phyloP scores from a whole-genome alignment of 2,329 filamentous ascomycete species.

The Biscogniauxia mediterranea region DNA sequence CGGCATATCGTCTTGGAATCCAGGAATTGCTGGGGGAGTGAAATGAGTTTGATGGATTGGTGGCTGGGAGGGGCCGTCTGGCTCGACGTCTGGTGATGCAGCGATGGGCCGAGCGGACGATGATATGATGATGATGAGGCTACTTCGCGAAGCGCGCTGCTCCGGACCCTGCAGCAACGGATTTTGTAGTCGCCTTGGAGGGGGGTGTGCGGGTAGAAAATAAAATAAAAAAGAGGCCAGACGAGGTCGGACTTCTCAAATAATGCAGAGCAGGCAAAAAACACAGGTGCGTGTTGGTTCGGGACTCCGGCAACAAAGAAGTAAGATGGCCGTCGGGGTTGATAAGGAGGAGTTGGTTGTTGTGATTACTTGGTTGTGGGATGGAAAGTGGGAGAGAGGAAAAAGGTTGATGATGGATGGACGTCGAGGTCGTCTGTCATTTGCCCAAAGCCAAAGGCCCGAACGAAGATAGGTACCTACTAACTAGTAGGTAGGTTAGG shows the following conservation, averaged over 20 bases:
- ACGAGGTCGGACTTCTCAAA: slow-evolving; percentile 22
- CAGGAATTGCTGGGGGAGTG: slow-evolving; percentile 9
- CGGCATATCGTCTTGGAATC: slow-evolving; percentile 52
- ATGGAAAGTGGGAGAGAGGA: slow-evolving; percentile 7
- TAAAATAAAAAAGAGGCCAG: slow-evolving; percentile 12
- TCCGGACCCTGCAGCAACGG: slow-evolving; percentile 21
- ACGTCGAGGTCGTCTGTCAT: background rate
- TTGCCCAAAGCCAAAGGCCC: background rate
- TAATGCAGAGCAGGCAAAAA: slow-evolving; percentile 15
- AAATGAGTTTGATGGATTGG: slow-evolving; percentile 4
- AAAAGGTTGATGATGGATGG: slow-evolving; percentile 8
- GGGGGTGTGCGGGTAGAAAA: background rate
- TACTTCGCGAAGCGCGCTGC: slow-evolving; percentile 24
- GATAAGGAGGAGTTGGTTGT: background rate
- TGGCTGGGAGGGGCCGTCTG: slow-evolving; percentile 16
- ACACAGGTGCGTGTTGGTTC: slow-evolving; percentile 7
- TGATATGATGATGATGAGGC: slow-evolving; percentile 11
- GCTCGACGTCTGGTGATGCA: slow-evolving; percentile 17
- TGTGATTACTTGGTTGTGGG: slow-evolving; percentile 3
- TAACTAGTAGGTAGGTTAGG: background rate
- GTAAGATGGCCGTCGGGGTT: background rate
- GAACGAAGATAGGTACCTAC: background rate
- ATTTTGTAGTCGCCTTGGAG: slow-evolving; percentile 8
- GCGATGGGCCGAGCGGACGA: slow-evolving; percentile 5
- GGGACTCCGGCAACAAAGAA: background rate